These are phyloP conservation scores for Penicillium antarcticum DNA, from an alignment of 495 filamentous ascomycete genomes.

Conservation along the genomic window DNA sequence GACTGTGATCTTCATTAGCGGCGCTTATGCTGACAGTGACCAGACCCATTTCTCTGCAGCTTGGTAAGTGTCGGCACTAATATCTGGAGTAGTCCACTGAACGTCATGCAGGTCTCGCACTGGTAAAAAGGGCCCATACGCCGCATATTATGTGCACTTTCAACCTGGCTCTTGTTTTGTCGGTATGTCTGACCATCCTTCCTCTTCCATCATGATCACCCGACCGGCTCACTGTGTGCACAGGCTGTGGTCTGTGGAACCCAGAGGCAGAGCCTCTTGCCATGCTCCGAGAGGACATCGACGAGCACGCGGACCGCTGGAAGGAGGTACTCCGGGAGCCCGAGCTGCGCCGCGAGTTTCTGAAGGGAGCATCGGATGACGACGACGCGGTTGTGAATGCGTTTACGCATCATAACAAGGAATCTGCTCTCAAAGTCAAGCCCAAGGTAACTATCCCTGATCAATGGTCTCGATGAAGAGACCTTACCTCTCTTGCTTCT, in stretches of 20 bases:
- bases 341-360: conserved; percentile 58
- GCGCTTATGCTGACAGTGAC: conserved; percentile 23
- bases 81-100: conserved; percentile 21
- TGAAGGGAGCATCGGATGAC: conserved; percentile 52
- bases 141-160: conserved; percentile 74
- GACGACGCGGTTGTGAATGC: conserved; percentile 61
- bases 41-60: conserved; percentile 77
- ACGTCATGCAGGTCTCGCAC: conserved; percentile 60
- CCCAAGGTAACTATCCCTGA: conserved; percentile 62
- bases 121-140: conserved; percentile 81
- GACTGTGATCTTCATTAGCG: conserved; percentile 18
- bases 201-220: conserved; percentile 1
- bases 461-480: not conserved
- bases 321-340: conserved; percentile 59
- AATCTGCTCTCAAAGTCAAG: conserved; percentile 76
- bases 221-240: conserved; percentile 18
- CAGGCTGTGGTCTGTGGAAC: conserved; percentile 77
- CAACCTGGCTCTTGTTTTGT: conserved; percentile 58
- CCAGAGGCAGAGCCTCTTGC: conserved; percentile 61
- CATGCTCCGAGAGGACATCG: conserved; percentile 68
- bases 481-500: not conserved
- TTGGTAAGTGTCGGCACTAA: conserved; percentile 49
- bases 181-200: conserved; percentile 42
- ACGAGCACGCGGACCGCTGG: conserved; percentile 62
- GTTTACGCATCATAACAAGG: conserved; percentile 63